Evolutionary conservation across 2,329 filamentous ascomycete species (phyloP), one percentile per base, ranked within the genome.

Genomic region (Colletotrichum gigasporum): DNA sequence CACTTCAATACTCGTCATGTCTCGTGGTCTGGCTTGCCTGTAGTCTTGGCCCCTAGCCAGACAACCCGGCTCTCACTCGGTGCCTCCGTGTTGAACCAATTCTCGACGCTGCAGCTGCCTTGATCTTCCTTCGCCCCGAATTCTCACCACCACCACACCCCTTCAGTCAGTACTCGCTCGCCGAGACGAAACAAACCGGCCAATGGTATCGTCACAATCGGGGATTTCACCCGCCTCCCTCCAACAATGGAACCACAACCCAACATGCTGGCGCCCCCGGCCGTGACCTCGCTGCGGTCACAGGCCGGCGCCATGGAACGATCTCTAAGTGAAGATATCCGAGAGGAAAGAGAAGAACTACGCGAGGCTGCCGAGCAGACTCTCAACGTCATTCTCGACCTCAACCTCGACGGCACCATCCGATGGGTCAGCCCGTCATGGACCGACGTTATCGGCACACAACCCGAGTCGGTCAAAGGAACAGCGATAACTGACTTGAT

Each of bases 361-460:
- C 94, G 94, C 74, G 93, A 97, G 81, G 96, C 95, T 39, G 96
- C 95, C 52, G 95, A 98, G 79, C 93, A 97, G 81, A 97, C 94
- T 20, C 85, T 97, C 75, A 99, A 98, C 78, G 92, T 97, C 68
- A 97, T 99, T 75, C 86, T 99, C 74, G 95, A 99, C 80, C 85
- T 99, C 69, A 93, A 94, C 73, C 86, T 98, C 59, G 92, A 97
- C 74, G 93, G 93, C 69, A 91, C 89, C 66, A 91, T 99, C 72
- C 91, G 94, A 79, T 99, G 96, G 93, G 94, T 97, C 71, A 98
- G 95, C 76, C 93, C 94, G 11, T 97, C 95, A 14, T 99, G 96
- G 96, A 87, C 88, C 65, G 94, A 98, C 72, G 91, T 99, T 51
- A 91, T 98, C 65, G 96, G 96, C 63, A 95, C 92, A 4, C 81